A percentile compares a stretch with the other conserved stretches of the same genome.
phyloP scores from a whole-genome alignment of 1,139 yeast genomes.

The Yueomyces sp. region DNA sequence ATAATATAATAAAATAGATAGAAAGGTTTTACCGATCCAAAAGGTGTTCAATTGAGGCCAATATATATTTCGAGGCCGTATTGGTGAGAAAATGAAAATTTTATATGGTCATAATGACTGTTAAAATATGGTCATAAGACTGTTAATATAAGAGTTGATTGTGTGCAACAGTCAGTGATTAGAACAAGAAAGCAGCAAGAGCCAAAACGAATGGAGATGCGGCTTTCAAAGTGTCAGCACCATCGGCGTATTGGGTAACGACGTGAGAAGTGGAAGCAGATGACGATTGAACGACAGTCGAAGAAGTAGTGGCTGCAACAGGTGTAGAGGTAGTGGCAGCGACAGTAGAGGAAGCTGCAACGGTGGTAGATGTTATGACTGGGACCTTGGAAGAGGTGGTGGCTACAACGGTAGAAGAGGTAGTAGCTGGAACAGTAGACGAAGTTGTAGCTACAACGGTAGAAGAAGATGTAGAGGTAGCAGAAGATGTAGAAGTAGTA shows the following conservation, averaged over 20 bases:
- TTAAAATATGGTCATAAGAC: too few species aligned
- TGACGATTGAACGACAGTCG: slow-evolving; percentile 2
- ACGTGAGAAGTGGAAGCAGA: slow-evolving; percentile 6
- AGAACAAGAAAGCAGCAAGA: slow-evolving; percentile 24
- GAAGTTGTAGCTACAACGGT: slow-evolving; percentile 20
- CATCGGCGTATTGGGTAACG: slow-evolving; percentile 13
- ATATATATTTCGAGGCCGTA: too few species aligned
- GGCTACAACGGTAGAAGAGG: slow-evolving; percentile 10
- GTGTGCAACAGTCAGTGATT: not conserved
- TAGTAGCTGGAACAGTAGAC: slow-evolving; percentile 7
- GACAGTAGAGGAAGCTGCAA: slow-evolving; percentile 11
- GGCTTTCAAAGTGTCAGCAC: slow-evolving; percentile 21
- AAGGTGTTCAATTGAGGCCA: too few species aligned
- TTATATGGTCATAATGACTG: too few species aligned
- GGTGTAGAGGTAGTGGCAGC: slow-evolving; percentile 15
- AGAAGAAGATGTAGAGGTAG: slow-evolving; percentile 21
- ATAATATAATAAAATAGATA: too few species aligned
- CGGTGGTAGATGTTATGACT: slow-evolving; percentile 9
- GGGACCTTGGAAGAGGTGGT: slow-evolving; percentile 9
- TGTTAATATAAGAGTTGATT: not conserved
- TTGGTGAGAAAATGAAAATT: too few species aligned
- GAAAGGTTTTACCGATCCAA: too few species aligned
- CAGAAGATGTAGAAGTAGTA: slow-evolving; percentile 24
- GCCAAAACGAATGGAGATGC: slow-evolving; percentile 22
- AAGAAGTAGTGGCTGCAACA: slow-evolving; percentile 7